A percentile compares a stretch with the other conserved stretches of the same genome.
These are phyloP conservation scores for Serendipita sp. DNA, from an alignment of 768 basidiomycete genomes.

Conservation along the genomic window DNA sequence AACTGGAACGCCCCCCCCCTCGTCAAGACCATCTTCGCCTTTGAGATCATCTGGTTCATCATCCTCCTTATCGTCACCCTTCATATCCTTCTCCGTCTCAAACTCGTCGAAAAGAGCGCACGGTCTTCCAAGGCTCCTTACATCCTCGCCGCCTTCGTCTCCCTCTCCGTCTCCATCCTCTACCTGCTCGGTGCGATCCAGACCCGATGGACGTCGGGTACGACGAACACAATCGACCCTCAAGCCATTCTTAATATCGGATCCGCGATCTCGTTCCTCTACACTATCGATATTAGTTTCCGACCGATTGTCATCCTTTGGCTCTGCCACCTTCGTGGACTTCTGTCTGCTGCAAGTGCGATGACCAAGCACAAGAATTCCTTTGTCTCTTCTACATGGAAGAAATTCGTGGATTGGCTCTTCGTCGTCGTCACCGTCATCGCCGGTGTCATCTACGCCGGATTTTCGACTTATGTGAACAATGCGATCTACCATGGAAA, in stretches of 20 bases:
- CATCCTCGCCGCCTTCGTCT: neutral
- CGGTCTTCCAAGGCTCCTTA: neutral
- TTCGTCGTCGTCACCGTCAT: neutral
- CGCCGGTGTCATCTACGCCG: neutral
- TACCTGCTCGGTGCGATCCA: no score
- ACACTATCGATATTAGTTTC: neutral
- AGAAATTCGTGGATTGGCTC: neutral
- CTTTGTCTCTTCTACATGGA: neutral
- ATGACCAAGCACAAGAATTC: neutral
- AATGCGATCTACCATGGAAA: neutral
- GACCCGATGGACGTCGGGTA: no score
- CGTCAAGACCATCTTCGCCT: neutral
- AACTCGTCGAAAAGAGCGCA: neutral
- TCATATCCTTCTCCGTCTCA: neutral
- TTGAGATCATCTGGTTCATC: neutral
- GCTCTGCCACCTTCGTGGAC: neutral
- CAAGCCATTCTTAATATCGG: neutral
- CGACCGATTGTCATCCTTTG: neutral
- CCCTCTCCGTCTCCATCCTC: neutral
- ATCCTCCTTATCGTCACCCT: neutral
- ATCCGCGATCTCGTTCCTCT: neutral
- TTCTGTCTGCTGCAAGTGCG: neutral
- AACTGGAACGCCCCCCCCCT: neutral
- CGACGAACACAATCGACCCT: no score
- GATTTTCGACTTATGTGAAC: neutral